Base-by-base conservation (phyloP, 1,284 basidiomycete species). In the Leccinum solheimii region DNA sequence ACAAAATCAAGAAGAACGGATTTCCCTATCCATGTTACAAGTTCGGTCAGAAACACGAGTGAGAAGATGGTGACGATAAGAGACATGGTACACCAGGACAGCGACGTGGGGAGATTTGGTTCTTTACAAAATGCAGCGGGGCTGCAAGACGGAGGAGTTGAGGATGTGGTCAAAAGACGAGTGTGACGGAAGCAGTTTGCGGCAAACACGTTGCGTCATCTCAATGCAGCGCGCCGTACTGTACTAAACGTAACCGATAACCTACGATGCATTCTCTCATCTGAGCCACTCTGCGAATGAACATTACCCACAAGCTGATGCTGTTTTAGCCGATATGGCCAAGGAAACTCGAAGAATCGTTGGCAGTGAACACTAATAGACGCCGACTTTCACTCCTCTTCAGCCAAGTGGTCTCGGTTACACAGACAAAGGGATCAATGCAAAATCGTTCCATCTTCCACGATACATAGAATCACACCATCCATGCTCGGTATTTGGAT, bases 1-100 rank as follows among this genome's bases (percentile, higher is more conserved):
- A 95, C 94, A 62, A 88, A 74, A 60, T 92, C 89, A 62, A 91
- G 82, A 16, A 97, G 81, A 23, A 92, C 88, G 19, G 89, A 85
- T 73, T 93, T 86, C 57, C 95, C 95, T 61, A 96, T 84, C 94
- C 94, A 96, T 59, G 88, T 85, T 64, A 97, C 83, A 65, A 93
- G 79, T 73, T 95, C 90, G 7, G 91, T 89, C 62, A 92, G 67
- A 68, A 96, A 86, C 32, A 94, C 91, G 62, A 95, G 82, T 26
- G 83, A 74, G 72, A 97, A 93, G 64, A 97, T 90, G 43, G 90
- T 84, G 54, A 94, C 69, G 50, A 94, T 86, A 60, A 97, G 84
- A 63, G 89, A 83, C 90, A 92, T 92, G 53, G 50, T 64, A 57
- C 54, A 61, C 57, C 56, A 11, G 53, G 23, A 40, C 27, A 40